Evolutionary conservation across 1,284 basidiomycete species (phyloP).

Genomic region (Sporisorium scitamineum): DNA sequence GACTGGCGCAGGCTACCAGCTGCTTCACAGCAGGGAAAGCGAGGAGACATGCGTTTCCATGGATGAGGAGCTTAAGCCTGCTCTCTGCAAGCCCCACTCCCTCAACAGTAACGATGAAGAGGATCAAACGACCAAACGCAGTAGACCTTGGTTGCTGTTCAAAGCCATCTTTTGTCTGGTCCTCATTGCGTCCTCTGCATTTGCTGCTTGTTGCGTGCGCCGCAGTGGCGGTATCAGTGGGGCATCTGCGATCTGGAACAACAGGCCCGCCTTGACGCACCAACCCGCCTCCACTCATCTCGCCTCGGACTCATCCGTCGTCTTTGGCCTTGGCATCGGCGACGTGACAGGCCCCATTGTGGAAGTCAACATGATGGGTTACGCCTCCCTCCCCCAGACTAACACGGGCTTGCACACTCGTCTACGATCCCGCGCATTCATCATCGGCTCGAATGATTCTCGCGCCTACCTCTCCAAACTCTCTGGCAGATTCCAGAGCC

Average conservation of each 20-base stretch:
- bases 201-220: conserved; percentile 25
- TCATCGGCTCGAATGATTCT: conserved; percentile 73
- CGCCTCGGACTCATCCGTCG: conserved; percentile 9
- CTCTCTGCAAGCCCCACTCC: conserved; percentile 5
- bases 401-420: conserved; percentile 85
- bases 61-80: conserved; percentile 6
- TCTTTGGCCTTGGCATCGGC: conserved; percentile 73
- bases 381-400: conserved; percentile 77
- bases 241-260: conserved; percentile 7
- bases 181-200: conserved; percentile 16
- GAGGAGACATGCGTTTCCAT: conserved; percentile 35
- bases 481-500: conserved; percentile 14
- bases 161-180: conserved; percentile 27
- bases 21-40: conserved; percentile 37
- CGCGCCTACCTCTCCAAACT: conserved; percentile 4
- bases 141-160: conserved; percentile 13
- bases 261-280: conserved; percentile 1
- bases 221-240: conserved; percentile 1
- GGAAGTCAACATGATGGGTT: conserved; percentile 75
- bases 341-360: conserved; percentile 78
- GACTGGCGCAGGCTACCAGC: conserved; percentile 39
- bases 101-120: background rate
- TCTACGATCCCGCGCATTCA: conserved; percentile 80
- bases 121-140: background rate
- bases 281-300: background rate